Conservation (phyloP, 108 stramenopile genomes). For the Discostella stelligeroides region DNA sequence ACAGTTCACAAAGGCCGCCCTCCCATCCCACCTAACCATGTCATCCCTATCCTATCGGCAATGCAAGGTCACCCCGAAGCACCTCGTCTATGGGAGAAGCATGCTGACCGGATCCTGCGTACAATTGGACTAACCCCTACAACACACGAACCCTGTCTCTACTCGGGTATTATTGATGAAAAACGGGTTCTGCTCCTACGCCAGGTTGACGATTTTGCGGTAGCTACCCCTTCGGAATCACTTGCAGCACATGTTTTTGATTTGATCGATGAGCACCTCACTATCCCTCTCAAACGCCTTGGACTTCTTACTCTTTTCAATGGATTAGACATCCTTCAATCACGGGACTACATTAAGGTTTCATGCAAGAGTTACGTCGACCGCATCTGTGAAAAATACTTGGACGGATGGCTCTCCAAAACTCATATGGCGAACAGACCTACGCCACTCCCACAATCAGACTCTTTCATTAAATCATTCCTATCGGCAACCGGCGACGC, state of each 20-base stretch:
- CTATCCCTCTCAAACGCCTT: conserved; percentile 4
- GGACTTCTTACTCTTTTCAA: conserved; percentile 2
- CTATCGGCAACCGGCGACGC: neutral
- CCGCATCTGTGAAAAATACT: neutral
- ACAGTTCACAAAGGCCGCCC: no score
- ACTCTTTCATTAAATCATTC: neutral
- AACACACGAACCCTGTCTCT: no score
- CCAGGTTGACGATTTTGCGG: conserved; percentile 28
- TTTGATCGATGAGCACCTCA: conserved; percentile 4
- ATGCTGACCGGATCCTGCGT: neutral
- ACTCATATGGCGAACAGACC: neutral
- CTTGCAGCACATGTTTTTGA: neutral
- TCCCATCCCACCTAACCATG: no score
- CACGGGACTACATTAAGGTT: no score
- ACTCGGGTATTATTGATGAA: no score
- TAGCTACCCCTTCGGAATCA: neutral
- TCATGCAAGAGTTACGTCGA: neutral
- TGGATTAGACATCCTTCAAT: conserved; percentile 3
- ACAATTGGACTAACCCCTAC: no score
- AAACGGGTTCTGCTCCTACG: no score
- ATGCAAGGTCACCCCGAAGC: no score
- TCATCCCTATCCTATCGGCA: no score
- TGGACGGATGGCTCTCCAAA: neutral
- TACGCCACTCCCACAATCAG: neutral
- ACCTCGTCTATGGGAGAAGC: neutral